Evolutionary conservation across 2,329 filamentous ascomycete species (phyloP), one percentile per base, ranked within the genome.

Genomic region (Apiospora koreana): DNA sequence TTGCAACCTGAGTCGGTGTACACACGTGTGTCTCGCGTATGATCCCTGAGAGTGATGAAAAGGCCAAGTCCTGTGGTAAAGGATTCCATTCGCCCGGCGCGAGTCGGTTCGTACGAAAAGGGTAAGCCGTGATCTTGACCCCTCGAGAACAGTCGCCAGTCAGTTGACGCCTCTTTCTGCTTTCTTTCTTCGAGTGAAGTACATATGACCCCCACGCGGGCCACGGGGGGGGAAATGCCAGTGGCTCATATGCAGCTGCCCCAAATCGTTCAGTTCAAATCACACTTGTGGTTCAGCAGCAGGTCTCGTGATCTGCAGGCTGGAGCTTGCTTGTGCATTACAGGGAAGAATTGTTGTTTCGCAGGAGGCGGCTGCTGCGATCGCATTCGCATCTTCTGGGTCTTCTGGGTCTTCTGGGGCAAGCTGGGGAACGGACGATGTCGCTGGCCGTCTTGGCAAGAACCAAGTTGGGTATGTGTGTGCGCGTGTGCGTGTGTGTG

Each of bases 11-110:
- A 35, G 18, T 38, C 31, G 31, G 54, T 21, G 18, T 14, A 12
- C 28, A 7, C 21, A 28, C 12, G 2, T 6, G 18, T 38, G 23
- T 18, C 31, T 62, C 31, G 38, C 31, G 54, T 62, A n/a, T 38
- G 54, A 38, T 18, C 50, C 50, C 25, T 35, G 50, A 35, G 12
- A 58, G 50, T 12, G 31, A 38, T n/a, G 18, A 62, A 58, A 58
- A 35, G 50, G 50, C 50, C 50, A 58, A 58, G 50, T 58, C 28
- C 28, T 58, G 28, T 16, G n/a, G n/a, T n/a, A 2, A 28, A 28
- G 16, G 54, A 62, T 62, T 38, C 54, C 54, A 62, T 62, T 62
- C 54, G 54, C 54, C 54, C 54, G 54, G 54, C 31, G 54, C 54
- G 31, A n/a, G 18, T 62, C 54, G 54, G 54, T 38, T 38, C 8